phyloP scores from a whole-genome alignment of 257 asterid genomes.

The Osmanthus fragrans region DNA sequence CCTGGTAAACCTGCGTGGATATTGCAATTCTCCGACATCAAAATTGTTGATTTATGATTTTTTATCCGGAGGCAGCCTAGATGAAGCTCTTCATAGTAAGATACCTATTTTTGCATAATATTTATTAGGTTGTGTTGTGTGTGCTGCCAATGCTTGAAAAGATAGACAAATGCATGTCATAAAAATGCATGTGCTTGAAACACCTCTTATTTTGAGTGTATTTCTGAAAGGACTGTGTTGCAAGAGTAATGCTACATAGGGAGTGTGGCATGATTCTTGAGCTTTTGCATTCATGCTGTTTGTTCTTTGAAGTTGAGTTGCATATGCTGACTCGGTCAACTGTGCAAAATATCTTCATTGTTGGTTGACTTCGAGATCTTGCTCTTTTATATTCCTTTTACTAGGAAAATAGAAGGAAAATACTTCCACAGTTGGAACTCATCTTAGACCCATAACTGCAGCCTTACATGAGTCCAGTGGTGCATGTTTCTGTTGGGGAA shows the following conservation, averaged over 20 bases:
- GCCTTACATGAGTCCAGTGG: not conserved
- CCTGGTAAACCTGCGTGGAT: conserved; percentile 87
- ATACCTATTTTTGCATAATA: conserved; percentile 3
- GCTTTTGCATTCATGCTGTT: not conserved
- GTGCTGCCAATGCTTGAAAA: not conserved
- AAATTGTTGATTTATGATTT: conserved; percentile 79
- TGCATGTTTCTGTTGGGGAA: not conserved
- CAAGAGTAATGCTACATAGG: not conserved
- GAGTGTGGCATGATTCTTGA: not conserved
- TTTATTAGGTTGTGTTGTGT: conserved; percentile 4
- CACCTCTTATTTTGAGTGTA: not conserved
- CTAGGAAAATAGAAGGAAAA: not conserved
- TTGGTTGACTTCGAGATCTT: not conserved
- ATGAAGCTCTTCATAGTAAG: conserved; percentile 84
- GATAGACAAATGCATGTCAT: conserved; percentile 7
- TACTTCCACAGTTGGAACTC: not conserved
- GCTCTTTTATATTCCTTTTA: not conserved
- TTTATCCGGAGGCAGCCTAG: conserved; percentile 87
- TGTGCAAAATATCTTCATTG: not conserved
- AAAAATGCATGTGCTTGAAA: not conserved
- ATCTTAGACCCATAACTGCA: not conserved
- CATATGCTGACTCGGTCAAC: not conserved
- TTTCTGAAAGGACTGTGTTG: not conserved
- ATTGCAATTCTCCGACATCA: conserved; percentile 84
- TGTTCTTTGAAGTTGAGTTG: not conserved